These are phyloP conservation scores for Ophiosphaerella narmari DNA, from an alignment of 2,329 filamentous ascomycete genomes.

Conservation along the genomic window DNA sequence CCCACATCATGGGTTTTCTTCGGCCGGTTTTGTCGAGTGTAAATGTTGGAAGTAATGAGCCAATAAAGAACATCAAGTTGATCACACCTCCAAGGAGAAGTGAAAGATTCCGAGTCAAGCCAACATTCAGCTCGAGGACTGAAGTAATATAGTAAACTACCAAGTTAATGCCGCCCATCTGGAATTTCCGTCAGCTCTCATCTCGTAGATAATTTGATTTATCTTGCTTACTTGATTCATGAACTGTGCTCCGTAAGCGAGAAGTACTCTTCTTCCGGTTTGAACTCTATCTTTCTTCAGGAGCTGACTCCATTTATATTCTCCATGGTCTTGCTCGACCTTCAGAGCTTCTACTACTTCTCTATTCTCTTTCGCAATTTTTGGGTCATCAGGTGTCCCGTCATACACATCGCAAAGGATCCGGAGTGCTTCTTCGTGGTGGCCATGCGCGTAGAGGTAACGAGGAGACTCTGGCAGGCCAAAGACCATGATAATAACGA, in stretches of 20 bases:
- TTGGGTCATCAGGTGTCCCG: constrained; percentile 53
- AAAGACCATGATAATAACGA: constrained; percentile 51
- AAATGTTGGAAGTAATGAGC: constrained; percentile 47
- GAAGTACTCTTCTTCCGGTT: constrained; percentile 46
- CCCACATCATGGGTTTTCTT: constrained; percentile 39
- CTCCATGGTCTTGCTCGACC: constrained; percentile 44
- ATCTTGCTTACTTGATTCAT: constrained; percentile 35
- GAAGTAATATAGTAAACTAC: constrained; percentile 52
- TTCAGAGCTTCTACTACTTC: constrained; percentile 45
- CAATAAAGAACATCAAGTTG: constrained; percentile 38
- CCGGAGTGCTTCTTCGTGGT: constrained; percentile 54
- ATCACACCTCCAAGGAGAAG: constrained; percentile 54
- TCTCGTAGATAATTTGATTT: background rate
- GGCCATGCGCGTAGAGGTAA: constrained; percentile 33
- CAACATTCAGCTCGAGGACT: constrained; percentile 54
- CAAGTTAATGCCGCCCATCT: constrained; percentile 47
- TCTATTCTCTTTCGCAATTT: constrained; percentile 59
- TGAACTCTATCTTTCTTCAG: constrained; percentile 48
- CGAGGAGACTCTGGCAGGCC: constrained; percentile 33
- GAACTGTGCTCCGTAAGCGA: constrained; percentile 48
- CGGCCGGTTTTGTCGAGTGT: constrained; percentile 38
- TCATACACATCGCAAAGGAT: constrained; percentile 57
- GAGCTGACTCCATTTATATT: constrained; percentile 46
- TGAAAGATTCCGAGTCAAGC: constrained; percentile 50
- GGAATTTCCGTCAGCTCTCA: background rate